Conservation (phyloP, 192 early-diverging fungal species). For the Rhizophlyctis rosea region DNA sequence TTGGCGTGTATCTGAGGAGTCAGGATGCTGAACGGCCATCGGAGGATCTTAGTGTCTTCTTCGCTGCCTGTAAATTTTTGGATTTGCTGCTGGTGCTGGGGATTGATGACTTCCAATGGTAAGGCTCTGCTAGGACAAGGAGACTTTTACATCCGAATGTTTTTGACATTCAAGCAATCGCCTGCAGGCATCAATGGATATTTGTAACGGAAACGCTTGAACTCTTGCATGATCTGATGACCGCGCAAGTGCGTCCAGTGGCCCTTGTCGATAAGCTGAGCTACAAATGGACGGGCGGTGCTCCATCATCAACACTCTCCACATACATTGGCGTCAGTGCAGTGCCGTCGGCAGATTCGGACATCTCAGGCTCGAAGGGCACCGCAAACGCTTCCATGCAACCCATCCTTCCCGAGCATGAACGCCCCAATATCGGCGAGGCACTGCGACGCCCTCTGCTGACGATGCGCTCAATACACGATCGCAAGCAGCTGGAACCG, state of each 20-base stretch:
- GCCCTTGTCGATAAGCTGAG: conserved; percentile 69
- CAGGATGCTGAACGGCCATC: conserved; percentile 46
- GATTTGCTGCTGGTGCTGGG: conserved; percentile 78
- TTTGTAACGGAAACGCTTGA: conserved; percentile 86
- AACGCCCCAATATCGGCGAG: conserved; percentile 3
- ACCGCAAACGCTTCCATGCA: conserved; percentile 10
- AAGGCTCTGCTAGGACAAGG: conserved; percentile 25
- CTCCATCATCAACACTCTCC: too few species aligned
- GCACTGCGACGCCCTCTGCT: conserved; percentile 66
- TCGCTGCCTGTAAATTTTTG: conserved; percentile 86
- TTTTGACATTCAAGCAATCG: too few species aligned
- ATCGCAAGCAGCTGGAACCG: conserved; percentile 69
- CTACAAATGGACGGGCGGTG: conserved; percentile 34
- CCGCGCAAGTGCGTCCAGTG: conserved; percentile 33
- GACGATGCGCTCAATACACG: conserved; percentile 63
- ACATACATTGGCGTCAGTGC: too few species aligned
- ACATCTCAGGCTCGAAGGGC: conserved; percentile 21
- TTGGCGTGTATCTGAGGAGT: conserved; percentile 55
- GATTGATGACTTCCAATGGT: conserved; percentile 83
- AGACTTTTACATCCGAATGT: neutral
- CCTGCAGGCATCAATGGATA: conserved; percentile 86
- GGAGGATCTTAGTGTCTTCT: conserved; percentile 67
- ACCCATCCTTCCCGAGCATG: conserved; percentile 16
- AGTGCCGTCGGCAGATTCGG: conserved; percentile 31
- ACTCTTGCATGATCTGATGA: conserved; percentile 50